phyloP scores from a whole-genome alignment of 345 rosid genomes.

The Eucalyptus caleyi region DNA sequence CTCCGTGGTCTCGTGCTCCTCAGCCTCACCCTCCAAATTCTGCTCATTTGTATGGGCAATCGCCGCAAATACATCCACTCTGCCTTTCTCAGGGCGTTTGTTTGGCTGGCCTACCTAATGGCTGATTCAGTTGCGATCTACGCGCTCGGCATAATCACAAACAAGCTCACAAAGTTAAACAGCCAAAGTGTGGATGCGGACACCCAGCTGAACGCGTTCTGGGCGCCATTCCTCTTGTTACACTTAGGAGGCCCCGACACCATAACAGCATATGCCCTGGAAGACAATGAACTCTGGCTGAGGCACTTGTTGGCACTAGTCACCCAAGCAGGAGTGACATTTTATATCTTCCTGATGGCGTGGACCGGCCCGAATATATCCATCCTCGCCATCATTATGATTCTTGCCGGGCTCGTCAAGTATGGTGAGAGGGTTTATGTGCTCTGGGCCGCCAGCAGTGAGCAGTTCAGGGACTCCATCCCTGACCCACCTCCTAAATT shows the following conservation, averaged over 20 bases:
- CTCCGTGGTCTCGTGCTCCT: not conserved
- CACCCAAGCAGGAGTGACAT: not conserved
- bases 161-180: not conserved
- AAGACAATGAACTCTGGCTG: not conserved
- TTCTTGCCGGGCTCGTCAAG: not conserved
- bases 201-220: not conserved
- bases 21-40: conserved; percentile 2
- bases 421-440: not conserved
- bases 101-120: conserved; percentile 6
- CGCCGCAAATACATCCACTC: not conserved
- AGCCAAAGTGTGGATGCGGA: not conserved
- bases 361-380: not conserved
- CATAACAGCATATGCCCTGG: not conserved
- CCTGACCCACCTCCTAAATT: rapidly evolving
- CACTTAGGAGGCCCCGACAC: conserved; percentile 35
- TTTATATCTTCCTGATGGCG: not conserved
- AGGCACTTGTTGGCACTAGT: conserved; percentile 11
- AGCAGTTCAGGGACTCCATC: not conserved
- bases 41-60: not conserved
- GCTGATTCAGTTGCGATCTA: conserved; percentile 6
- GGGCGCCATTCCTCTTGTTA: conserved; percentile 25
- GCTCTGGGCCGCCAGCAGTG: not conserved
- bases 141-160: not conserved
- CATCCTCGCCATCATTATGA: not conserved
- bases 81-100: not conserved